Base-by-base conservation (phyloP, 257 asterid species). In the Mentha longifolia region DNA sequence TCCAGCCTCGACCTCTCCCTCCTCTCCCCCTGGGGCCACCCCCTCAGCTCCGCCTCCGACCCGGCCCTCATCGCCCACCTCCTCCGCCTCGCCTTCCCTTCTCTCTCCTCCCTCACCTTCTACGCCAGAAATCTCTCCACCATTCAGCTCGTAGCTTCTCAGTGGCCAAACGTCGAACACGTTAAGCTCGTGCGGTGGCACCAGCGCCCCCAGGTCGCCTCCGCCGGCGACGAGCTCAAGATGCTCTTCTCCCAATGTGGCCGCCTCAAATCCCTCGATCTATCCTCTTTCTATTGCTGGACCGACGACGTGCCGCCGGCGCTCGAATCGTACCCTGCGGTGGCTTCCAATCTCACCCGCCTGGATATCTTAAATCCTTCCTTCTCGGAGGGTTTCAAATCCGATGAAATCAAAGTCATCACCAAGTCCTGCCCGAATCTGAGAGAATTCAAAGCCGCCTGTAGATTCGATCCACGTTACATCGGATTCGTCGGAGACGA, bases 161-260 rank as follows among this genome's bases (percentile, higher is more conserved):
- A 74, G 61, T 94, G 97, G 96, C 83, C 76, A 1, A 16, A 22
- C 16, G 58, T 87, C 70, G 47, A 71, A 41, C 81, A 66, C 78
- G 69, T 85, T 9, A 94, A 88, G 86, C 96, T 94, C 72, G 95
- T 91, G 49, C 74, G 98, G 0, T 94, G 97, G 97, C 99, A 94
- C 81, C 96, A 88, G 79, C 81, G 99, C 2, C 98, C 99, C 0
- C 97, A 84, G 28, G 19, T 77, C 6, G 77, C 79, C 35, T 81
- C 76, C 50, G 71, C 95, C 47, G 98, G 96, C 0, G 92, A 89
- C 19, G 99, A 94, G 69, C 78, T 94, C 7, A 68, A 67, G 61
- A 47, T 79, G 31, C 45, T 94, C 70, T 63, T 94, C 9, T 64
- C 79, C 33, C 75, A 64, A 4, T 80, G 77, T 61, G 56, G 64